Evolutionary conservation across 2,329 filamentous ascomycete species (phyloP).

Genomic region (Penicillium sp.): DNA sequence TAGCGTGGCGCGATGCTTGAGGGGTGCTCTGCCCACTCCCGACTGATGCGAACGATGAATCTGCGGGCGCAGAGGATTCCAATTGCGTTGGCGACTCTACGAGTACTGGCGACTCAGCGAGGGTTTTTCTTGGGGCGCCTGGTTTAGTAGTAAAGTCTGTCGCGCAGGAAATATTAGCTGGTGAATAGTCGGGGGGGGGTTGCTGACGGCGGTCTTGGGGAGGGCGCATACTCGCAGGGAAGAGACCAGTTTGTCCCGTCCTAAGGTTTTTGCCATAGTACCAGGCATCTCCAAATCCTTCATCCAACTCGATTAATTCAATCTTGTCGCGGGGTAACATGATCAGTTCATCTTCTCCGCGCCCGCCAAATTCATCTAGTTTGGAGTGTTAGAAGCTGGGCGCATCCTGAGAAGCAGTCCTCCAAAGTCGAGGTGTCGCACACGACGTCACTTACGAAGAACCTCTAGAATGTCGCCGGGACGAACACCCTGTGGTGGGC

Average conservation of each 20-base stretch:
- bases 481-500: constrained; percentile 29
- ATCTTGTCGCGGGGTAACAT: constrained; percentile 65
- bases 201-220: not conserved
- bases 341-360: constrained; percentile 86
- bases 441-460: constrained; percentile 34
- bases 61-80: constrained; percentile 12
- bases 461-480: constrained; percentile 40
- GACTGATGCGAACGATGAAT: constrained; percentile 20
- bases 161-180: not conserved
- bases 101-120: constrained; percentile 5
- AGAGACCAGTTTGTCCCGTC: constrained; percentile 39
- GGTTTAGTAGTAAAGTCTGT: constrained; percentile 18
- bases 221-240: constrained; percentile 39
- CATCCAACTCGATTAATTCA: constrained; percentile 56
- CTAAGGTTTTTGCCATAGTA: constrained; percentile 48
- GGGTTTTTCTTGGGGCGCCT: not conserved
- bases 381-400: constrained; percentile 6
- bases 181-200: not conserved
- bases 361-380: constrained; percentile 83
- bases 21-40: constrained; percentile 34
- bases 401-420: constrained; percentile 1
- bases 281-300: constrained; percentile 60
- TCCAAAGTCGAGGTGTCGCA: constrained; percentile 4
- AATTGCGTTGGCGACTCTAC: constrained; percentile 11
- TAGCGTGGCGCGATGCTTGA: constrained; percentile 34